Percentiles rank a stretch among this genome's conserved stretches.
These are phyloP conservation scores for Angomonas ambiguus DNA, from an alignment of 208 protist genomes.

Conservation along the genomic window DNA sequence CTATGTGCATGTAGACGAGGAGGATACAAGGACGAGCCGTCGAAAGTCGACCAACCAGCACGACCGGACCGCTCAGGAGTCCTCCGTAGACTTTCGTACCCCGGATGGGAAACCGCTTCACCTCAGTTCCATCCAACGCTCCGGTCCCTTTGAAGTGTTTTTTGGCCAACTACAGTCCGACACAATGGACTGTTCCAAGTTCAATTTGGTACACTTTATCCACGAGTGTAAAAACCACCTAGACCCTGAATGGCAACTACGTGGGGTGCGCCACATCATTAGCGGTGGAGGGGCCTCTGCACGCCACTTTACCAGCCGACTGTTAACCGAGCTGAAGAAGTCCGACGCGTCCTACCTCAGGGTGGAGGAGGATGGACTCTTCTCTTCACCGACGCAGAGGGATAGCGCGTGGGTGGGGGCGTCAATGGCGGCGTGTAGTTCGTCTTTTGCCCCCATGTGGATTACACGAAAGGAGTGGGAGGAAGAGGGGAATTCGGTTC, in stretches of 20 bases:
- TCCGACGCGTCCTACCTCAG: conserved; percentile 75
- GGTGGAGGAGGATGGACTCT: conserved; percentile 51
- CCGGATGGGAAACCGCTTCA: conserved; percentile 44
- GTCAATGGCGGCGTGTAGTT: conserved; percentile 70
- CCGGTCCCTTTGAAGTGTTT: conserved; percentile 52
- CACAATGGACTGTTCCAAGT: not conserved
- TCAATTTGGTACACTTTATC: conserved; percentile 41
- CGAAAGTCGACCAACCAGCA: not conserved
- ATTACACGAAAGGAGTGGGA: conserved; percentile 64
- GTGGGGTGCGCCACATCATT: conserved; percentile 62
- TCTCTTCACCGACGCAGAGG: conserved; percentile 19
- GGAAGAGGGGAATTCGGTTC: conserved; percentile 64
- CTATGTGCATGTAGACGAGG: conserved; percentile 16
- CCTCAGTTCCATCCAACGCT: conserved; percentile 26
- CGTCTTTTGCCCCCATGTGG: conserved; percentile 76
- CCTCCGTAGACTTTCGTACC: conserved; percentile 15
- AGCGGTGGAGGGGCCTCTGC: conserved; percentile 46
- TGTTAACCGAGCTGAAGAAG: conserved; percentile 55
- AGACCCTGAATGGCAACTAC: conserved; percentile 76
- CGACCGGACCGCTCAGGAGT: not conserved
- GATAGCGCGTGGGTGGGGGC: conserved; percentile 75
- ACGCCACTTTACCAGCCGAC: conserved; percentile 42
- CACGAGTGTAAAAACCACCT: conserved; percentile 38
- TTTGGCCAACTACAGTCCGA: conserved; percentile 21
- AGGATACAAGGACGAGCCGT: conserved; percentile 8